Evolutionary conservation across 352 stramenopile genomes (phyloP).

Genomic region (Albugo candida): DNA sequence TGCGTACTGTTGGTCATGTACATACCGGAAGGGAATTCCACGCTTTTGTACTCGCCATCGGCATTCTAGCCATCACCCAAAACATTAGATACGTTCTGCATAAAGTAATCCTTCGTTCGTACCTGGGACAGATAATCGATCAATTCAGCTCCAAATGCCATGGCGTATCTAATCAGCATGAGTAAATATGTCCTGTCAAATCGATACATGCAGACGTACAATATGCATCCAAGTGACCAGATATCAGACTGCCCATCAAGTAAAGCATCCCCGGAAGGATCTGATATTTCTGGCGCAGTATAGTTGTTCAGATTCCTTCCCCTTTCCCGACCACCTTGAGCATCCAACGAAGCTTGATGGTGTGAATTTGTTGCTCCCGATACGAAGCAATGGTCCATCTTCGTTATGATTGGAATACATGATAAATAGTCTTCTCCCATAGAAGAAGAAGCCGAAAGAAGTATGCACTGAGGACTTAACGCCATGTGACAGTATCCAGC

Average conservation of each 20-base stretch:
- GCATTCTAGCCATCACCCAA: background rate
- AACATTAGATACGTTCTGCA: background rate
- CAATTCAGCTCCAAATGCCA: conserved; percentile 65
- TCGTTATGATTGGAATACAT: conserved; percentile 63
- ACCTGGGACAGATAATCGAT: conserved; percentile 34
- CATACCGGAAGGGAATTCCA: no score
- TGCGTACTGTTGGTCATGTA: background rate
- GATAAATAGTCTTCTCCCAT: conserved; percentile 38
- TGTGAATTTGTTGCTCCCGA: conserved; percentile 48
- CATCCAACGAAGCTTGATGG: conserved; percentile 43
- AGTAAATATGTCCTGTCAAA: no score
- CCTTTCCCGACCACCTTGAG: conserved; percentile 52
- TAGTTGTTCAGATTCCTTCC: conserved; percentile 71
- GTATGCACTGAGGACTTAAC: conserved; percentile 70
- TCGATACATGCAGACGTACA: conserved; percentile 18
- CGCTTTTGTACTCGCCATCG: no score
- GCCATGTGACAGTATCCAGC: conserved; percentile 70
- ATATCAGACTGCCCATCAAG: conserved; percentile 70
- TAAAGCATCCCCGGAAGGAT: conserved; percentile 34
- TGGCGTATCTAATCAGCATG: conserved; percentile 26
- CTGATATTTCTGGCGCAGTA: conserved; percentile 67
- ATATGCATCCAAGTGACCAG: conserved; percentile 65
- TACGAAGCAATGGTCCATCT: conserved; percentile 66
- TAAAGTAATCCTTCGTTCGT: no score
- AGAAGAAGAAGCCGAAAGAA: conserved; percentile 41